Percentiles rank a stretch among this genome's conserved stretches.
These are phyloP conservation scores for Stellera chamaejasme DNA, from an alignment of 345 rosid genomes.

Conservation along the genomic window DNA sequence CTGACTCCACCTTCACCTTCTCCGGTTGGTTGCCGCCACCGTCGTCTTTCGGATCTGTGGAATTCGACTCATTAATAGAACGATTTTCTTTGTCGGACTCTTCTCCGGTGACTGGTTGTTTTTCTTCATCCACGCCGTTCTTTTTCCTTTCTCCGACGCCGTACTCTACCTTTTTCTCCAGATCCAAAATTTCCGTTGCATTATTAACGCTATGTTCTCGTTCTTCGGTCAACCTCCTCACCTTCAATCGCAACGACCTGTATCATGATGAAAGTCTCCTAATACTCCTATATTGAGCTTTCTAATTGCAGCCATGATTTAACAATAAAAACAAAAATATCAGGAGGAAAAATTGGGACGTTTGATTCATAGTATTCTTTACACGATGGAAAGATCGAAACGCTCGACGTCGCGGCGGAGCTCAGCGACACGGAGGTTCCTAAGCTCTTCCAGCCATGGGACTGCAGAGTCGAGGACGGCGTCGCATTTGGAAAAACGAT, in stretches of 20 bases:
- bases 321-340: neutral
- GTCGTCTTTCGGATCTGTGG: slow-evolving; percentile 29
- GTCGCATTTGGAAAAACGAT: slow-evolving; percentile 24
- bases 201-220: slow-evolving; percentile 12
- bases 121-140: slow-evolving; percentile 10
- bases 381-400: slow-evolving; percentile 51
- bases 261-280: neutral
- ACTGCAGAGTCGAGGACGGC: slow-evolving; percentile 9
- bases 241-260: slow-evolving; percentile 47
- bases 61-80: slow-evolving; percentile 46
- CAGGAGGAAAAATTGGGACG: neutral
- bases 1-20: slow-evolving; percentile 11
- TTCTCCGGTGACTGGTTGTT: slow-evolving; percentile 14
- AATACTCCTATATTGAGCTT: no score
- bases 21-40: slow-evolving; percentile 17
- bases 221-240: slow-evolving; percentile 39
- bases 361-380: slow-evolving; percentile 2
- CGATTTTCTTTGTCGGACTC: slow-evolving; percentile 22
- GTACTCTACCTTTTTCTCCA: neutral
- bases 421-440: slow-evolving; percentile 55
- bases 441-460: slow-evolving; percentile 47
- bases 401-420: slow-evolving; percentile 56
- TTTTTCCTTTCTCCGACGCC: neutral
- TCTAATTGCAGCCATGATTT: no score
- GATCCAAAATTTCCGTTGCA: slow-evolving; percentile 17